A percentile compares a stretch with the other conserved stretches of the same genome.
Conservation (phyloP, 2,329 filamentous ascomycete genomes). For the Pyrenophora graminea region DNA sequence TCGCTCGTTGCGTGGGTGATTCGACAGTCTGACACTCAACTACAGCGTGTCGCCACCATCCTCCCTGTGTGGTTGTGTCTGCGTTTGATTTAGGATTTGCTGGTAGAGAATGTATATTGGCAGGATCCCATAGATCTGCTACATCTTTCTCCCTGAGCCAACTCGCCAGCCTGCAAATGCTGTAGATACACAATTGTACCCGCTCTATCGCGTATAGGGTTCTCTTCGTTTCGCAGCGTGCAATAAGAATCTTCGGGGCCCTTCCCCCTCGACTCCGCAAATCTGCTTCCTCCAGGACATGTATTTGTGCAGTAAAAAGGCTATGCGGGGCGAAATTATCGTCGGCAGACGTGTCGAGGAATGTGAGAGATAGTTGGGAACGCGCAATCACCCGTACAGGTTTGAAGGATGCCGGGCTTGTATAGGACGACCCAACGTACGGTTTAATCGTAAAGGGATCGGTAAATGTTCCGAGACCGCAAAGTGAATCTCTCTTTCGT, state of each 20-base stretch:
- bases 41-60: slow-evolving; percentile 42
- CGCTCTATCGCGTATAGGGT: slow-evolving; percentile 80
- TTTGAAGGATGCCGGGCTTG: slow-evolving; percentile 37
- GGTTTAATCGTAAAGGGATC: slow-evolving; percentile 41
- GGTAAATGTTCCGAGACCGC: slow-evolving; percentile 33
- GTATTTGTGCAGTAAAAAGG: slow-evolving; percentile 43
- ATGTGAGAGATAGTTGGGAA: slow-evolving; percentile 44
- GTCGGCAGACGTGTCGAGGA: slow-evolving; percentile 40
- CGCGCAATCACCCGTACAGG: slow-evolving; percentile 43
- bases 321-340: slow-evolving; percentile 30
- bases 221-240: slow-evolving; percentile 57
- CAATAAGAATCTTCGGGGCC: slow-evolving; percentile 39
- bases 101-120: slow-evolving; percentile 54
- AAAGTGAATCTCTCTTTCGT: slow-evolving; percentile 37
- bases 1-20: slow-evolving; percentile 27
- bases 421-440: slow-evolving; percentile 34
- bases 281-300: slow-evolving; percentile 34
- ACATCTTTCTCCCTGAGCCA: slow-evolving; percentile 68
- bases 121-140: slow-evolving; percentile 32
- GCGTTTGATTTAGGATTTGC: slow-evolving; percentile 57
- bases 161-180: slow-evolving; percentile 67
- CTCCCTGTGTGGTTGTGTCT: not conserved
- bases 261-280: slow-evolving; percentile 3
- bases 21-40: slow-evolving; percentile 23
- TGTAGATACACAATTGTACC: slow-evolving; percentile 64